phyloP scores from a whole-genome alignment of 495 filamentous ascomycete genomes.

The Aspergillus panamensis region DNA sequence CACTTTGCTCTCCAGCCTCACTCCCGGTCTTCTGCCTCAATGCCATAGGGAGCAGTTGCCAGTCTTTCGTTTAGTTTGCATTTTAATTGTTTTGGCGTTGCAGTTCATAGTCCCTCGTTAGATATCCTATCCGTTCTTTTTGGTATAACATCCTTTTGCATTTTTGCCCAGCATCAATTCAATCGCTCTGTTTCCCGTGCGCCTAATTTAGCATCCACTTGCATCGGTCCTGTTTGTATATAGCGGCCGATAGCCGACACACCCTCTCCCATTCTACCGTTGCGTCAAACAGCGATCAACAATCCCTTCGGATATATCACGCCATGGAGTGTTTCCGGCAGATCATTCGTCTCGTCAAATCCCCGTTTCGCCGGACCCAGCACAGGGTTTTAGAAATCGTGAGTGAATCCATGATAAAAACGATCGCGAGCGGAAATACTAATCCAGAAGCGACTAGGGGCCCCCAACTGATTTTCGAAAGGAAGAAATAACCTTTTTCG shows the following conservation, averaged over 20 bases:
- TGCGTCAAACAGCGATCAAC: background rate
- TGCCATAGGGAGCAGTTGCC: conserved; percentile 27
- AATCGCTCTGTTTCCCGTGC: conserved; percentile 17
- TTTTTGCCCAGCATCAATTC: conserved; percentile 10
- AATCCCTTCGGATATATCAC: background rate
- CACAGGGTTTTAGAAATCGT: conserved; percentile 39
- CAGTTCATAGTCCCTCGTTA: conserved; percentile 29
- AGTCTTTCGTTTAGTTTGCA: conserved; percentile 23
- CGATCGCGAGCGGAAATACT: background rate
- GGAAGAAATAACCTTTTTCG: conserved; percentile 41
- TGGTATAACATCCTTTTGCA: conserved; percentile 3
- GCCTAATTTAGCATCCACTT: conserved; percentile 9
- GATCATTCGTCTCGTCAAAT: conserved; percentile 36
- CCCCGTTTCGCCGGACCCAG: conserved; percentile 32
- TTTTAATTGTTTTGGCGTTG: conserved; percentile 25
- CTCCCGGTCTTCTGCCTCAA: conserved; percentile 19
- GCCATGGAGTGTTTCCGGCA: conserved; percentile 44
- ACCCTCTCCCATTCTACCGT: background rate
- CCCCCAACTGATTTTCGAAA: conserved; percentile 46
- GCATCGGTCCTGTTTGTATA: conserved; percentile 17
- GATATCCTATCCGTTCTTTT: conserved; percentile 19
- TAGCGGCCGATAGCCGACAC: conserved; percentile 8
- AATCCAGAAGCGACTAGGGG: conserved; percentile 27
- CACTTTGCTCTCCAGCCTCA: conserved; percentile 10
- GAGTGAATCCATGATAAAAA: conserved; percentile 9